Evolutionary conservation across 1,284 basidiomycete species (phyloP).

Genomic region (Ustilago xerochloae): DNA sequence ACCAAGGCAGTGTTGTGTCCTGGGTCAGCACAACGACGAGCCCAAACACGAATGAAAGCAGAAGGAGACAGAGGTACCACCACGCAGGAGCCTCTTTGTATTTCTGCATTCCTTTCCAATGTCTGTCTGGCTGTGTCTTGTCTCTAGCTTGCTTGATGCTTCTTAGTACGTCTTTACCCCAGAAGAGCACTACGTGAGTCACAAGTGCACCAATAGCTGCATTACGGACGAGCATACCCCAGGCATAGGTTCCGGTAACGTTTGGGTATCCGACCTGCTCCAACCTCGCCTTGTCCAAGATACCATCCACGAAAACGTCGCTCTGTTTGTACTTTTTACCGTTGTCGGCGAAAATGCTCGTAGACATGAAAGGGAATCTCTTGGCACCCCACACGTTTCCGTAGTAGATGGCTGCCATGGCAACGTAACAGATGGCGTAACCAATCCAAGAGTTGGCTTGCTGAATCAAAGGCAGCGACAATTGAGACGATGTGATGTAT

Average conservation of each 20-base stretch:
- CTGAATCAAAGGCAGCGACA: conserved; percentile 59
- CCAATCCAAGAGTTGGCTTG: conserved; percentile 62
- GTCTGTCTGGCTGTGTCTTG: conserved; percentile 73
- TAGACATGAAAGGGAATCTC: conserved; percentile 47
- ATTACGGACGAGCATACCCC: conserved; percentile 71
- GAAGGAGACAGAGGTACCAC: conserved; percentile 61
- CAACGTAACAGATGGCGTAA: conserved; percentile 50
- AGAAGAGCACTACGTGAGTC: conserved; percentile 73
- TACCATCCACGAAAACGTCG: conserved; percentile 50
- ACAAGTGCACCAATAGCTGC: conserved; percentile 73
- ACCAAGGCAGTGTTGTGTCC: conserved; percentile 55
- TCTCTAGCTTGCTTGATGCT: conserved; percentile 72
- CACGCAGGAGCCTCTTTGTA: conserved; percentile 63
- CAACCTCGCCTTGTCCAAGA: conserved; percentile 50
- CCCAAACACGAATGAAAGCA: conserved; percentile 42
- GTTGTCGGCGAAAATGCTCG: conserved; percentile 30
- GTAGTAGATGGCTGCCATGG: conserved; percentile 62
- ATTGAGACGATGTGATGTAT: conserved; percentile 54
- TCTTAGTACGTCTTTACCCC: conserved; percentile 46
- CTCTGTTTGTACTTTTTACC: conserved; percentile 70
- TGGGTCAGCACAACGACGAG: conserved; percentile 40
- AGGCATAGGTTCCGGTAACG: conserved; percentile 72
- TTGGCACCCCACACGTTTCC: conserved; percentile 44
- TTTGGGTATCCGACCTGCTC: conserved; percentile 56
- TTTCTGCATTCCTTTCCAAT: conserved; percentile 69